Conservation (phyloP, 2,329 filamentous ascomycete species). For the Sporothrix inflata region DNA sequence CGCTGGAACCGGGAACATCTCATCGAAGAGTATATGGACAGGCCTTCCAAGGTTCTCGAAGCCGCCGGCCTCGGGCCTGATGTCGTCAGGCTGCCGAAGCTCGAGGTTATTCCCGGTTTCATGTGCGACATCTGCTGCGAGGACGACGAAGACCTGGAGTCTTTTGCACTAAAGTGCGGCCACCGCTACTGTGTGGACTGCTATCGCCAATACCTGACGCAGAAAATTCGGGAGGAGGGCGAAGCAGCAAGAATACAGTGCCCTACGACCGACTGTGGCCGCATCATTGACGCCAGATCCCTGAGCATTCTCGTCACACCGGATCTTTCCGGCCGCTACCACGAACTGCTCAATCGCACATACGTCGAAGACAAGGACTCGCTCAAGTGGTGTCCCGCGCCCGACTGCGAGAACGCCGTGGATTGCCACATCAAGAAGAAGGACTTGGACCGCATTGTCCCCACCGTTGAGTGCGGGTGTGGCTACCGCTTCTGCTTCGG, state of each 20-base stretch:
- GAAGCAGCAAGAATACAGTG: slow-evolving; percentile 95
- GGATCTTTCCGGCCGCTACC: slow-evolving; percentile 68
- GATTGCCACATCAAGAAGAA: slow-evolving; percentile 88
- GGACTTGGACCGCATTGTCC: slow-evolving; percentile 81
- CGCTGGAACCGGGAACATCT: slow-evolving; percentile 96
- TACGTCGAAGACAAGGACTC: slow-evolving; percentile 97
- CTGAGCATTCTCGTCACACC: slow-evolving; percentile 72
- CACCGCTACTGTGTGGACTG: slow-evolving; percentile 93
- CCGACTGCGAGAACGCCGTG: slow-evolving; percentile 93
- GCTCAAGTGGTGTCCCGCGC: slow-evolving; percentile 96
- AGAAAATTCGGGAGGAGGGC: slow-evolving; percentile 94
- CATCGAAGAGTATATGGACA: slow-evolving; percentile 96
- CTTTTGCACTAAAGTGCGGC: slow-evolving; percentile 92
- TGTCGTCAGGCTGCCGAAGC: slow-evolving; percentile 63
- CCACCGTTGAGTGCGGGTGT: slow-evolving; percentile 85
- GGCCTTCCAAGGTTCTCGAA: slow-evolving; percentile 76
- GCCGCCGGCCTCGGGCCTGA: slow-evolving; percentile 77
- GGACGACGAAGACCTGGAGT: slow-evolving; percentile 74
- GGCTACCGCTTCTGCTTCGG: slow-evolving; percentile 93
- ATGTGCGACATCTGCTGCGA: slow-evolving; percentile 96
- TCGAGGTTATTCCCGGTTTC: slow-evolving; percentile 76
- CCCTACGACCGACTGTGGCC: slow-evolving; percentile 81
- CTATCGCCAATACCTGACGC: slow-evolving; percentile 85
- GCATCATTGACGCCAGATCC: slow-evolving; percentile 88
- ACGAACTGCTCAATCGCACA: slow-evolving; percentile 83